Evolutionary conservation across 345 rosid genomes (phyloP).

Genomic region (Salix brachista): DNA sequence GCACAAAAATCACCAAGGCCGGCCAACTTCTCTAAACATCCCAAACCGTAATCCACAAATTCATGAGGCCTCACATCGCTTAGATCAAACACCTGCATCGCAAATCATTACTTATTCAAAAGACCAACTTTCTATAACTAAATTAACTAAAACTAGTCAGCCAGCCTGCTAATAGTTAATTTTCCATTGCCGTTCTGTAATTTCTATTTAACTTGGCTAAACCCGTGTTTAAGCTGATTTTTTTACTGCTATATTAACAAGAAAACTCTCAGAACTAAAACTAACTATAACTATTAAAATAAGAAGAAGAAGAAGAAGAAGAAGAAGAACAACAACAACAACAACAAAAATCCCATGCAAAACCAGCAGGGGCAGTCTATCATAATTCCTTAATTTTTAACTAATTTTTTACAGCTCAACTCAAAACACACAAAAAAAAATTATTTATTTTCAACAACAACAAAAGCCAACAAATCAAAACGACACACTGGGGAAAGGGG

Average conservation of each 20-base stretch:
- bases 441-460: neutral
- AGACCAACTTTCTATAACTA: neutral
- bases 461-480: neutral
- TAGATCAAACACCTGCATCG: constrained; percentile 73
- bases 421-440: no score
- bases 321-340: neutral
- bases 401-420: neutral
- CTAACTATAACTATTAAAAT: neutral
- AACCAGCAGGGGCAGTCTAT: neutral
- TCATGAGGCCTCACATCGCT: constrained; percentile 74
- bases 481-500: neutral
- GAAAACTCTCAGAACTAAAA: neutral
- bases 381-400: neutral
- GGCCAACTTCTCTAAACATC: constrained; percentile 72
- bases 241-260: neutral
- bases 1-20: constrained; percentile 69
- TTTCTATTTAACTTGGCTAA: neutral
- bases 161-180: neutral
- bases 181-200: neutral
- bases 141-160: neutral
- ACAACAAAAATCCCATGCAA: neutral
- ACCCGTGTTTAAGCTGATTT: neutral
- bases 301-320: neutral
- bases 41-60: constrained; percentile 76
- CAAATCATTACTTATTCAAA: constrained; percentile 5